Evolutionary conservation across 2,329 filamentous ascomycete genomes (phyloP).

Genomic region (Penicillium nordicum): DNA sequence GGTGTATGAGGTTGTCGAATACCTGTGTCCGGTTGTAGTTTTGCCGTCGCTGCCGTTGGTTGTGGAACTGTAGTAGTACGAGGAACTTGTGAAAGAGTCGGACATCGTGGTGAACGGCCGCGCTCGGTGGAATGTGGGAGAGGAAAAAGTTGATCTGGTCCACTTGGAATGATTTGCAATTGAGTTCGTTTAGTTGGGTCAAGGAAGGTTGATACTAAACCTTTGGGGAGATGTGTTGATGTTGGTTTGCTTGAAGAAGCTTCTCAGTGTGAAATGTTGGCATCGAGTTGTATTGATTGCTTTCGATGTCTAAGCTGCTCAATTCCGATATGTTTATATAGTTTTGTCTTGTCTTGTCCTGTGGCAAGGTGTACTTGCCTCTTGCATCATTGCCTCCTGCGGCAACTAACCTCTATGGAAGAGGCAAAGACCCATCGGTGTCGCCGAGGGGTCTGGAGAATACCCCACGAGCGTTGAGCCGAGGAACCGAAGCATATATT

Average conservation of each 20-base stretch:
- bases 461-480: background rate
- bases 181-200: background rate
- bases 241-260: background rate
- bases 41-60: slow-evolving; percentile 26
- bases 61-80: slow-evolving; percentile 34
- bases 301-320: background rate
- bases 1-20: slow-evolving; percentile 32
- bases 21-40: slow-evolving; percentile 32
- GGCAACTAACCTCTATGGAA: slow-evolving; percentile 4
- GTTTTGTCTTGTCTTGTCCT: background rate
- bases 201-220: background rate
- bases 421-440: background rate
- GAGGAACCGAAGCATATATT: background rate
- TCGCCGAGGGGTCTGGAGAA: background rate
- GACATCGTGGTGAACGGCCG: slow-evolving; percentile 18
- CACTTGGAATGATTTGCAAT: slow-evolving; percentile 1
- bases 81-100: slow-evolving; percentile 31
- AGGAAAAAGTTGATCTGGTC: slow-evolving; percentile 6
- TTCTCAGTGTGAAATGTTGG: background rate
- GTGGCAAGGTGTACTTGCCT: slow-evolving; percentile 10
- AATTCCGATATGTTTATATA: slow-evolving; percentile 3
- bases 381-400: slow-evolving; percentile 6
- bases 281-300: background rate
- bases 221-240: background rate
- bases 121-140: slow-evolving; percentile 7